phyloP scores from a whole-genome alignment of 2,329 filamentous ascomycete genomes.

The Claviceps sp. region DNA sequence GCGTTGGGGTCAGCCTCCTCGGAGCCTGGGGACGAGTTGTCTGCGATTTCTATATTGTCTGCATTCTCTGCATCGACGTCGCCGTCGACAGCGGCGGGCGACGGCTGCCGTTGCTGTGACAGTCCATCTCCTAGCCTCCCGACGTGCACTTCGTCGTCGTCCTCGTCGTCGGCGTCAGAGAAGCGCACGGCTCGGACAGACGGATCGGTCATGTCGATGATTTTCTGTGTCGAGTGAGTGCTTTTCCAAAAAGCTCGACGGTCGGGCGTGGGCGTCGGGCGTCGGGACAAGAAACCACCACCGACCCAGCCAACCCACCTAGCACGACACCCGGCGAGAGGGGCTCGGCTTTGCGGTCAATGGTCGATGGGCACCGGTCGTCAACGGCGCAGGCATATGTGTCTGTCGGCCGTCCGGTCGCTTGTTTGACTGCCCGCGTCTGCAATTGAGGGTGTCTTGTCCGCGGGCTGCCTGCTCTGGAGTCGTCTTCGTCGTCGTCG shows the following conservation, averaged over 20 bases:
- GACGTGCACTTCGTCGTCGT: constrained; percentile 27
- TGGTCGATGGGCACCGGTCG: not conserved
- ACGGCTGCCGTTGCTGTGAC: constrained; percentile 13
- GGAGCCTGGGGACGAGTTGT: constrained; percentile 14
- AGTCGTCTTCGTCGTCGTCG: too few relatives aligned
- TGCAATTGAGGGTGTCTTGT: too few relatives aligned
- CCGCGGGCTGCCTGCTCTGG: too few relatives aligned
- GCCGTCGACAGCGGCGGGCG: constrained; percentile 10
- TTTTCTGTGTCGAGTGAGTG: not conserved
- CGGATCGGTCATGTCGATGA: constrained; percentile 27
- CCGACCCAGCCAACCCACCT: not conserved
- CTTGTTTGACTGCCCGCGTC: too few relatives aligned
- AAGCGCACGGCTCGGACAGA: constrained; percentile 45
- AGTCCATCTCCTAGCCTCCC: constrained; percentile 27
- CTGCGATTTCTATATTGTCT: not conserved
- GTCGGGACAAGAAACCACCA: not conserved
- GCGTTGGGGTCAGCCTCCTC: constrained; percentile 27
- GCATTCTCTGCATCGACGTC: constrained; percentile 9
- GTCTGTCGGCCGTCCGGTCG: not conserved
- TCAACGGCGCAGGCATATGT: not conserved
- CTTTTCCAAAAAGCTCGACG: not conserved
- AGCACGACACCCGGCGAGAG: constrained; percentile 2
- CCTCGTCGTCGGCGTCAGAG: constrained; percentile 32
- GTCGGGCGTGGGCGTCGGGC: not conserved
- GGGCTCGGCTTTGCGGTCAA: constrained; percentile 6